Evolutionary conservation across 129 eudicot species (phyloP), one percentile per base, ranked within the genome.

Genomic region (Pseudognaphalium luteoalbum): DNA sequence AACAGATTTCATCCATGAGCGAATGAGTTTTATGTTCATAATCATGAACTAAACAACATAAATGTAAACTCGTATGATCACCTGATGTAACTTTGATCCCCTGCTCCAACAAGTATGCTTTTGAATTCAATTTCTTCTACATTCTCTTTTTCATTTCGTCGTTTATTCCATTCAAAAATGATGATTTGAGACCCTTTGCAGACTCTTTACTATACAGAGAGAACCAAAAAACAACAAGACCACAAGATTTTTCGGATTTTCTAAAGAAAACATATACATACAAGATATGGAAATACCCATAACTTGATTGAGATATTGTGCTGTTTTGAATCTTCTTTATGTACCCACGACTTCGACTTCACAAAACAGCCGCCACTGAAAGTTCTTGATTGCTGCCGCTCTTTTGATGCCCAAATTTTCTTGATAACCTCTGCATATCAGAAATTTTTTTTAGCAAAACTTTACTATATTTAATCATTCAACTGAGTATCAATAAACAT

Each of bases 241-340:
- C 80, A 28, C 77, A 78, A 71, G 25, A 76, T 56, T 25, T 62
- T 68, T 66, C n/a, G 17, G 63, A 84, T 66, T 70, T 75, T 75
- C 86, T 80, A 78, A 72, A 61, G 68, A 74, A 78, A 81, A 83
- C 72, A 81, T 86, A 78, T 86, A 90, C 88, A 84, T 85, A 83
- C 83, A 82, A 80, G 78, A 83, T 78, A 77, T 67, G 81, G 78
- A 80, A 78, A 73, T 69, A 47, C 82, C 80, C 74, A 81, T 60
- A 76, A 77, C 75, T 67, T 77, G 88, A 83, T 81, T 84, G 86
- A 90, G 84, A 83, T 69, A 69, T 25, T 56, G 70, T 68, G 84
- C 73, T 72, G 54, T 52, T 68, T 78, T 72, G 80, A 78, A 77
- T 56, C 69, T 33, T 66, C 66, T 56, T 75, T 83, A 66, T 77